A percentile compares a stretch with the other conserved stretches of the same genome.
phyloP scores from a whole-genome alignment of 805 yeast species.

The Yarrowia phangngaensis region DNA sequence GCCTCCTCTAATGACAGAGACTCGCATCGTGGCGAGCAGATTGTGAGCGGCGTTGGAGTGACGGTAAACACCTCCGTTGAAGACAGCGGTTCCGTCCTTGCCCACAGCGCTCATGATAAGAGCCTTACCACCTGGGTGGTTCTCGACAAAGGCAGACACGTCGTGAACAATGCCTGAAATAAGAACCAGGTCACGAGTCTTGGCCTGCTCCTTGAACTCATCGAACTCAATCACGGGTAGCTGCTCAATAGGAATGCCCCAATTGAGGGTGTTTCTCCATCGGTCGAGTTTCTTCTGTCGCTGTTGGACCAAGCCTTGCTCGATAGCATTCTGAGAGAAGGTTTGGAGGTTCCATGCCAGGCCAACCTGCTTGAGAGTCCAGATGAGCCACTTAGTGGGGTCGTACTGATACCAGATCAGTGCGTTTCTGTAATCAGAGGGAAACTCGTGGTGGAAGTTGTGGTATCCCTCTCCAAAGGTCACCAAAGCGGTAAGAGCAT shows the following conservation, averaged over 20 bases:
- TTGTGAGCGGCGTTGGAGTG: constrained; percentile 94
- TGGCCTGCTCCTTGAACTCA: constrained; percentile 50
- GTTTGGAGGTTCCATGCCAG: constrained; percentile 56
- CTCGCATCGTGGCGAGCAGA: constrained; percentile 86
- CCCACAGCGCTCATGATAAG: constrained; percentile 78
- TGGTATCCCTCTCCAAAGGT: constrained; percentile 90
- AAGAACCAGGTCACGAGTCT: constrained; percentile 63
- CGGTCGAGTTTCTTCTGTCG: constrained; percentile 76
- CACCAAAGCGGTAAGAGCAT: constrained; percentile 55
- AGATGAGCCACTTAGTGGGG: constrained; percentile 78
- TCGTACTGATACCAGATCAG: constrained; percentile 71
- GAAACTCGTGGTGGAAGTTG: constrained; percentile 94
- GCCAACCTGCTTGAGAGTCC: constrained; percentile 50
- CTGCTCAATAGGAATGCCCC: constrained; percentile 93
- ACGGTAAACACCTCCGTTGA: constrained; percentile 89
- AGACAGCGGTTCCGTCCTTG: constrained; percentile 89
- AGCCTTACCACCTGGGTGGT: constrained; percentile 91
- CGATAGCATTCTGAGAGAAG: constrained; percentile 57
- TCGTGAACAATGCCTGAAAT: constrained; percentile 92
- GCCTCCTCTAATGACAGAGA: constrained; percentile 78
- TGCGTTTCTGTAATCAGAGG: constrained; percentile 81
- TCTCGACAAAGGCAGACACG: constrained; percentile 81
- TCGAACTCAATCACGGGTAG: constrained; percentile 64
- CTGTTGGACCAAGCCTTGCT: constrained; percentile 72
- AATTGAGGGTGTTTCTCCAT: constrained; percentile 71